Percentiles rank a stretch among this genome's conserved stretches.
These are phyloP conservation scores for Pythium dissimile DNA, from an alignment of 352 stramenopile species.

Conservation along the genomic window DNA sequence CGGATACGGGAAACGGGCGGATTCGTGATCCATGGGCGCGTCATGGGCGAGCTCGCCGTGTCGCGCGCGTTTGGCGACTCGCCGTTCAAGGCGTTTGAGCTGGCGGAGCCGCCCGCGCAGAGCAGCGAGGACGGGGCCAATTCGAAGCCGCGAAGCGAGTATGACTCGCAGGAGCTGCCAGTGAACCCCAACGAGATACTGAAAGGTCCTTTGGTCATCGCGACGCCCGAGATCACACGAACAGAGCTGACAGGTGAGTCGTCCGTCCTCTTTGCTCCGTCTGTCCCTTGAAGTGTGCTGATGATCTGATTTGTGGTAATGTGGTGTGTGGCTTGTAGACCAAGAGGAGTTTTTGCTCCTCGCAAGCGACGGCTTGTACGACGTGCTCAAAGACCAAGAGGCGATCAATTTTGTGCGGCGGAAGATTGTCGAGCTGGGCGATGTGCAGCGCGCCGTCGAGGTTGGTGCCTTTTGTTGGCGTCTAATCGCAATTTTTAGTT, in stretches of 20 bases:
- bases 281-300: neutral
- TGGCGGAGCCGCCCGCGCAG: constrained; percentile 37
- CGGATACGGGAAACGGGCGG: constrained; percentile 92
- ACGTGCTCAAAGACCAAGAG: constrained; percentile 83
- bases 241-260: constrained; percentile 54
- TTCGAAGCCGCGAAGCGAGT: constrained; percentile 59
- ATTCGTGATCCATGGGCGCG: constrained; percentile 87
- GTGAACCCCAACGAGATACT: constrained; percentile 86
- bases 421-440: constrained; percentile 63
- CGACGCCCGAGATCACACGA: constrained; percentile 71
- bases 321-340: constrained; percentile 24
- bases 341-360: constrained; percentile 81
- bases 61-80: constrained; percentile 88
- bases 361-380: constrained; percentile 77
- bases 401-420: constrained; percentile 70
- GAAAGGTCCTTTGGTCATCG: constrained; percentile 78
- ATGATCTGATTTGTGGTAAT: neutral
- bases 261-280: neutral
- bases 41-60: constrained; percentile 91
- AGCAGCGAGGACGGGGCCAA: constrained; percentile 20
- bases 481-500: too few relatives aligned
- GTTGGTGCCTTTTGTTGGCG: constrained; percentile 21
- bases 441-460: constrained; percentile 79
- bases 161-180: constrained; percentile 70
- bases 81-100: constrained; percentile 94